A percentile compares a stretch with the other conserved stretches of the same genome.
Conservation (phyloP, 1,284 basidiomycete species). For the Peniophora sp. region DNA sequence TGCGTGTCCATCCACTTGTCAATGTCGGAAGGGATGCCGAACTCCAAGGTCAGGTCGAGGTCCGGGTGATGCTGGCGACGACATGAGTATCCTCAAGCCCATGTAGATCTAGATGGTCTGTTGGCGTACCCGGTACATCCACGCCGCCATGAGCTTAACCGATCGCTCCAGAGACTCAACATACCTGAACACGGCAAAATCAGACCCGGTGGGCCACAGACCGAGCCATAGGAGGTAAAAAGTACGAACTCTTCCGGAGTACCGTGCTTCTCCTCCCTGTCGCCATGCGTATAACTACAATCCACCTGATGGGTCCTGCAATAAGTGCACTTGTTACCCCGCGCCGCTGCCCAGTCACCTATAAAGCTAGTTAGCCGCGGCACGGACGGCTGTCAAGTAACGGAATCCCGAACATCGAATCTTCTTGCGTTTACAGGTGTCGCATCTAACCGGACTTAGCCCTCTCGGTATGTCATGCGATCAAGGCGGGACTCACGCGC, state of each 20-base stretch:
- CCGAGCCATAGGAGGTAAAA: not conserved
- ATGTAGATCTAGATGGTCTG: no score
- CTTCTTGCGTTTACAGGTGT: no score
- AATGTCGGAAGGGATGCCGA: not conserved
- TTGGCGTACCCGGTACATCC: not conserved
- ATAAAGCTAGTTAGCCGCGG: not conserved
- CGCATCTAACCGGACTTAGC: no score
- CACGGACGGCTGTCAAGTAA: no score
- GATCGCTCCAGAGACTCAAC: not conserved
- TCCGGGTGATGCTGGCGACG: not conserved
- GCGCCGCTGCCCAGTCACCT: not conserved
- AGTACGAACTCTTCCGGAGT: not conserved
- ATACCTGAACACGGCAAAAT: not conserved
- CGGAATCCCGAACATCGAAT: no score
- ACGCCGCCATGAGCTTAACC: not conserved
- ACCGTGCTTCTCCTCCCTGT: not conserved
- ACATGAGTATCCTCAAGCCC: not conserved
- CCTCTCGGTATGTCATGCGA: no score
- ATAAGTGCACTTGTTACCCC: not conserved
- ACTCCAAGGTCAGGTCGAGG: not conserved
- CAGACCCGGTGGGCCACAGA: not conserved
- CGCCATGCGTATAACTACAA: not conserved
- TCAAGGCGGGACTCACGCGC: no score
- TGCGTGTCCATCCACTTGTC: not conserved
- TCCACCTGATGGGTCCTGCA: not conserved